These are phyloP conservation scores for Magnolia kwangsiensis DNA, from an alignment of 164 flowering plant species.

Conservation along the genomic window DNA sequence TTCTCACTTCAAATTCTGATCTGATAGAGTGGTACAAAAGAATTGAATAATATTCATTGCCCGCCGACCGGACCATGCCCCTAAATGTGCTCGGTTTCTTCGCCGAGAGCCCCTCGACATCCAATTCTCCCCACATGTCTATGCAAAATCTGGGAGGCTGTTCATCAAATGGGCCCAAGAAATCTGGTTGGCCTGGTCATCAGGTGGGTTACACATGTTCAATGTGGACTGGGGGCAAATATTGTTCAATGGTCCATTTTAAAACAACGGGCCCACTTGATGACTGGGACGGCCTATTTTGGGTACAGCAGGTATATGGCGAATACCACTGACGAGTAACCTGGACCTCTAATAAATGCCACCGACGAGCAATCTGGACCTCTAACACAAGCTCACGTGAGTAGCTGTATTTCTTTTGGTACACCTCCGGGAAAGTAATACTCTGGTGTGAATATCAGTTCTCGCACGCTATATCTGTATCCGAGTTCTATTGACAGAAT, in stretches of 20 bases:
- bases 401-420: not conserved
- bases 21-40: conserved; percentile 11
- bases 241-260: not conserved
- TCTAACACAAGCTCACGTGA: not conserved
- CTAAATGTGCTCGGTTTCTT: not conserved
- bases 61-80: not conserved
- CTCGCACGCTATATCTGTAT: not conserved
- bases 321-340: not conserved
- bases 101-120: not conserved
- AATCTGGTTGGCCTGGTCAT: not conserved
- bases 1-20: not conserved
- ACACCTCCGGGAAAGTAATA: not conserved
- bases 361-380: not conserved
- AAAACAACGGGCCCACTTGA: not conserved
- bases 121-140: not conserved
- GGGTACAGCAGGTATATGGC: not conserved
- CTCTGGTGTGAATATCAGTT: not conserved
- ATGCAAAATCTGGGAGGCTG: not conserved
- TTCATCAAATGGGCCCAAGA: not conserved
- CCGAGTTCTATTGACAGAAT: not conserved
- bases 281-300: not conserved
- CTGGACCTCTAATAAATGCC: not conserved
- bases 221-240: not conserved
- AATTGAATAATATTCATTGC: not conserved
- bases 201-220: not conserved